Percentiles rank a stretch among this genome's conserved stretches.
Evolutionary conservation across 2,329 filamentous ascomycete genomes (phyloP).

Genomic region (Pezicula neosporulosa): DNA sequence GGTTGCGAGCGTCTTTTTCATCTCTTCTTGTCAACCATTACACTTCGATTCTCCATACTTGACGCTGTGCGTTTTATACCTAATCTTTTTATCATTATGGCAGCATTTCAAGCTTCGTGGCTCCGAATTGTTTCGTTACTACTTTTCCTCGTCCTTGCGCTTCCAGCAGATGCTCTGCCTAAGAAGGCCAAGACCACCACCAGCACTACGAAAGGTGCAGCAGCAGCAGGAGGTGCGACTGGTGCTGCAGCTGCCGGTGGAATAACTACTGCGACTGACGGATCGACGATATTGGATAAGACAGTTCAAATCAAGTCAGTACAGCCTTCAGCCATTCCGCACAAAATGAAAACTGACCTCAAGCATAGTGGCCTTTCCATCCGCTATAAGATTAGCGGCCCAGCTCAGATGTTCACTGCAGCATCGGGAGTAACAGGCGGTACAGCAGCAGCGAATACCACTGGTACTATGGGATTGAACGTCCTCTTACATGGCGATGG

Average conservation of each 20-base stretch:
- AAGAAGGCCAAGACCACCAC: constrained; percentile 11
- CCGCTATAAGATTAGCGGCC: constrained; percentile 52
- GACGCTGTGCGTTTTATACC: constrained; percentile 18
- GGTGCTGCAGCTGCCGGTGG: constrained; percentile 8
- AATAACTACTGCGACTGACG: constrained; percentile 41
- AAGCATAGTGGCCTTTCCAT: constrained; percentile 43
- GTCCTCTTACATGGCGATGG: constrained; percentile 58
- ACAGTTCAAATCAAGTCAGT: constrained; percentile 51
- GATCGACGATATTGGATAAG: constrained; percentile 51
- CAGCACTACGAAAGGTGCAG: background rate
- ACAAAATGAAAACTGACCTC: constrained; percentile 8
- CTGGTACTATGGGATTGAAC: constrained; percentile 45
- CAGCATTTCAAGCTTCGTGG: constrained; percentile 16
- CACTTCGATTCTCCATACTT: constrained; percentile 6
- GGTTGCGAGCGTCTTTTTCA: background rate
- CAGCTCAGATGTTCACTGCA: constrained; percentile 49
- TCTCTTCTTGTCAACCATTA: constrained; percentile 1
- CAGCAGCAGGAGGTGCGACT: constrained; percentile 3
- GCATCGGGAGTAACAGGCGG: constrained; percentile 46
- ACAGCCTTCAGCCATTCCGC: background rate
- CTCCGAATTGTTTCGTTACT: constrained; percentile 14
- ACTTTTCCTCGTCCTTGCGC: constrained; percentile 12
- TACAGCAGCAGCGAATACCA: constrained; percentile 22
- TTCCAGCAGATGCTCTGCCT: constrained; percentile 16
- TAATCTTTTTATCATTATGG: constrained; percentile 9